phyloP scores from a whole-genome alignment of 1,284 basidiomycete genomes.

The Kwoniella shivajii region DNA sequence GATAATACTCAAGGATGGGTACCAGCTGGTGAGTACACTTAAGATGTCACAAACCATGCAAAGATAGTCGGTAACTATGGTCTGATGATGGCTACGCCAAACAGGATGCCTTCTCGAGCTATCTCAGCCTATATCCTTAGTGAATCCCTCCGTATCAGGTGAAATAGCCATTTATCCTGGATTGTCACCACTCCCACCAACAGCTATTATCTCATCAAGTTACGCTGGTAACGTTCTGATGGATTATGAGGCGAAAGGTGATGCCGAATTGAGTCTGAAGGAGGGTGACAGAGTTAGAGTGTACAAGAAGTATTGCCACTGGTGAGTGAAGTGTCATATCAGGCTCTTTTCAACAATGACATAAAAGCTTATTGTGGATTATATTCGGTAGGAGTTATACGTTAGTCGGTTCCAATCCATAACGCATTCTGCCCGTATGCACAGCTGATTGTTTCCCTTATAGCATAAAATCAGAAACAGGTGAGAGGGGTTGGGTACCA shows the following conservation, averaged over 20 bases:
- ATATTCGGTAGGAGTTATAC: slow-evolving; percentile 15
- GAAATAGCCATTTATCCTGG: slow-evolving; percentile 40
- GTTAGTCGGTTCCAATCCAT: neutral
- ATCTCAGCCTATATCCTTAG: slow-evolving; percentile 65
- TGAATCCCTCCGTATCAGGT: slow-evolving; percentile 34
- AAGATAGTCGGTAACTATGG: slow-evolving; percentile 5
- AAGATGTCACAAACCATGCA: neutral
- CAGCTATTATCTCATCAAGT: slow-evolving; percentile 87
- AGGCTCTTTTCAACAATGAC: slow-evolving; percentile 11
- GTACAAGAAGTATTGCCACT: slow-evolving; percentile 97
- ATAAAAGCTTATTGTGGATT: neutral
- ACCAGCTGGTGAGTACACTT: slow-evolving; percentile 63
- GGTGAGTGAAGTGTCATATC: slow-evolving; percentile 72
- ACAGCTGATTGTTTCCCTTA: neutral
- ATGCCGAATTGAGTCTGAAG: slow-evolving; percentile 80
- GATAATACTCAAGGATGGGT: slow-evolving; percentile 79
- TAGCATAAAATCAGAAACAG: slow-evolving; percentile 79
- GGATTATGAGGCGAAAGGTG: slow-evolving; percentile 89
- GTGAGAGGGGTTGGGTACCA: slow-evolving; percentile 89
- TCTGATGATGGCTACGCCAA: too few relatives aligned
- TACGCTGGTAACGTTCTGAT: slow-evolving; percentile 92
- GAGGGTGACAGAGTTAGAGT: slow-evolving; percentile 87
- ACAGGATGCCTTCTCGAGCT: slow-evolving; percentile 89
- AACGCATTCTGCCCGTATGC: neutral
- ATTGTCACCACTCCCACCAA: slow-evolving; percentile 70